Evolutionary conservation across 1,284 basidiomycete species (phyloP), one percentile per base, ranked within the genome.

Genomic region (Ceratobasidium theobromae): DNA sequence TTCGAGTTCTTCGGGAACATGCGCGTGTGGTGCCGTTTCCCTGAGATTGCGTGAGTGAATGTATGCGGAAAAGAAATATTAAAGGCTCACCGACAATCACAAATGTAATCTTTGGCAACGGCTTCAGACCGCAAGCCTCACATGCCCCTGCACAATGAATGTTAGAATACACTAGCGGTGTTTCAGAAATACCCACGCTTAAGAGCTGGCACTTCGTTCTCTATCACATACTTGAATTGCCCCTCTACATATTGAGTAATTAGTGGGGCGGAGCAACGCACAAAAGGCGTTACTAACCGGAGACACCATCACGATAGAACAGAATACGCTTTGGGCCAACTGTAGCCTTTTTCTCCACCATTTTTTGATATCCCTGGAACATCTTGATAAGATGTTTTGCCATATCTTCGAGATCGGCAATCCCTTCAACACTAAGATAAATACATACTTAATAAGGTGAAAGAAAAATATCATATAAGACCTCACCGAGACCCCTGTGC

Each of bases 401-500:
- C 58, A 64, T 64, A 28, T 51, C 58, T 28, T 64, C 35, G 16
- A 64, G 58, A 35, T 64, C 58, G 23, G 48, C 49, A 9, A 64
- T 64, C 27, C 48, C 58, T 23, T 64, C 58, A 8, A 64, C 48
- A 27, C 58, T 64, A 40, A 30, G 16, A 14, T 40, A 55, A 40
- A 18, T 18, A 18, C 23, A 43, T 14, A 23, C 16, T 4, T 43
- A n/a, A 35, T 23, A 12, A 16, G 0, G 18, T 25, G 12, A 25
- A 23, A 4, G 3, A 2, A n/a, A n/a, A n/a, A n/a, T 53, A 21
- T 3, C 5, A 5, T 14, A 49, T 27, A 73, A 91, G 88, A 73
- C 90, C 89, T 68, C 82, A 79, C 0, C 86, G 81, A n/a, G 86
- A 86, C 0, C 79, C 79, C 73, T 91, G 89, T 1, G 88, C 86